Percentiles rank a stretch among this genome's conserved stretches.
Evolutionary conservation across 129 eudicot species (phyloP).

Genomic region (Saussurea involucrata): DNA sequence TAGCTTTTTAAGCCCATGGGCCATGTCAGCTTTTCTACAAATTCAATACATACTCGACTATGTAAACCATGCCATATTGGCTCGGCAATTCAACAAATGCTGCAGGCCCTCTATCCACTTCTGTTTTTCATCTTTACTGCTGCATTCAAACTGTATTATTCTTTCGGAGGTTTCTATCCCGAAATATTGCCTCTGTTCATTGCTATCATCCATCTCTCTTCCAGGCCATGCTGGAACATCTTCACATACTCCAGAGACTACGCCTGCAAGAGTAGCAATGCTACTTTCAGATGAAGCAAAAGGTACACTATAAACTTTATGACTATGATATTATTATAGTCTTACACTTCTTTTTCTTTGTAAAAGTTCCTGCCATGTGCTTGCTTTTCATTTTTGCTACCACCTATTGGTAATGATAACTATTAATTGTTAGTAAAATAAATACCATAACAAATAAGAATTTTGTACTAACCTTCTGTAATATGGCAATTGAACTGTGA

Average conservation of each 20-base stretch:
- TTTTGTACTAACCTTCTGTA: neutral
- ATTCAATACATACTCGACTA: neutral
- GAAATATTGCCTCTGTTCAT: slow-evolving; percentile 55
- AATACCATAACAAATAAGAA: slow-evolving; percentile 8
- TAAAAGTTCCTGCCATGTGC: slow-evolving; percentile 91
- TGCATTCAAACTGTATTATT: slow-evolving; percentile 77
- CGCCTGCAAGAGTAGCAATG: slow-evolving; percentile 41
- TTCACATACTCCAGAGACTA: slow-evolving; percentile 60
- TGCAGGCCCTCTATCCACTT: slow-evolving; percentile 87
- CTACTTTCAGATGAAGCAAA: slow-evolving; percentile 16
- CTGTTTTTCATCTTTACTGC: slow-evolving; percentile 56
- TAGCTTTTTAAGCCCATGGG: neutral
- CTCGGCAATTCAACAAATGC: slow-evolving; percentile 55
- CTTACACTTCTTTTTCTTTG: slow-evolving; percentile 91
- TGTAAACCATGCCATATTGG: slow-evolving; percentile 38
- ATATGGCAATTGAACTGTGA: neutral
- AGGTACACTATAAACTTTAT: neutral
- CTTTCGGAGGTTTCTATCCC: slow-evolving; percentile 67
- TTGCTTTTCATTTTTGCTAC: slow-evolving; percentile 87
- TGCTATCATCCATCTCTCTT: slow-evolving; percentile 49
- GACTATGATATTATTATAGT: neutral
- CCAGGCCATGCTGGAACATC: slow-evolving; percentile 81
- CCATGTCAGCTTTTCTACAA: neutral
- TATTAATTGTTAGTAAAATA: neutral
- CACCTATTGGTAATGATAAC: slow-evolving; percentile 44